Percentiles rank a stretch among this genome's conserved stretches.
These are phyloP conservation scores for Zygoascus meyerae DNA, from an alignment of 1,139 yeast genomes.

Conservation along the genomic window DNA sequence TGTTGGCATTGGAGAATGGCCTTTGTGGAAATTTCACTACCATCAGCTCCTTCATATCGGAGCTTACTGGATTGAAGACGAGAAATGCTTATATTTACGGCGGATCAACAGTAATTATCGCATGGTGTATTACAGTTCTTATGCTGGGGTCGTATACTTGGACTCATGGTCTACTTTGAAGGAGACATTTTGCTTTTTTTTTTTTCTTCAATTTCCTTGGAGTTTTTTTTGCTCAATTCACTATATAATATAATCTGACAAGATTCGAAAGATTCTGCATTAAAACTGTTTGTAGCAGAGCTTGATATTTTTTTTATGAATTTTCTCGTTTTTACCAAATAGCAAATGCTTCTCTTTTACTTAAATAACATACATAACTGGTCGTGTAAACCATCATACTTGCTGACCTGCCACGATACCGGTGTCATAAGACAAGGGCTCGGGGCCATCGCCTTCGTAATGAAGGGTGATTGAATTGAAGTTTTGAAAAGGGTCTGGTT, in stretches of 20 bases:
- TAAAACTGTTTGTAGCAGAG: too few species aligned
- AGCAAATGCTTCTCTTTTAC: background rate
- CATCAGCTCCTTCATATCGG: conserved; percentile 69
- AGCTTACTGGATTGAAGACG: conserved; percentile 43
- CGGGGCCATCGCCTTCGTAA: conserved; percentile 40
- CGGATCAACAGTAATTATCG: conserved; percentile 31
- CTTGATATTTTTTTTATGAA: too few species aligned
- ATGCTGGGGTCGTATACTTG: conserved; percentile 47
- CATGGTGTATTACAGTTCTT: conserved; percentile 38
- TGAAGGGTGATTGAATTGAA: conserved; percentile 88
- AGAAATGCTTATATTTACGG: conserved; percentile 40
- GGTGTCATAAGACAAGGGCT: background rate
- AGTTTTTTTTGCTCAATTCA: too few species aligned
- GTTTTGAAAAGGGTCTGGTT: conserved; percentile 70
- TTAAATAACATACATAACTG: too few species aligned
- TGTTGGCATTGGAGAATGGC: conserved; percentile 59
- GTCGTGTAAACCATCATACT: too few species aligned
- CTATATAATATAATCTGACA: too few species aligned
- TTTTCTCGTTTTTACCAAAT: background rate
- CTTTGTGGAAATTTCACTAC: conserved; percentile 77
- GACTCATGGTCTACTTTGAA: conserved; percentile 34
- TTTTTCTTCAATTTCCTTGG: too few species aligned
- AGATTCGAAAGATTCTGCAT: too few species aligned
- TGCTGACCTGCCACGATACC: too few species aligned
- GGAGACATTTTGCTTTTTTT: background rate